Conservation (phyloP, 202 grass and related monocot genomes). For the Panicum hallii region DNA sequence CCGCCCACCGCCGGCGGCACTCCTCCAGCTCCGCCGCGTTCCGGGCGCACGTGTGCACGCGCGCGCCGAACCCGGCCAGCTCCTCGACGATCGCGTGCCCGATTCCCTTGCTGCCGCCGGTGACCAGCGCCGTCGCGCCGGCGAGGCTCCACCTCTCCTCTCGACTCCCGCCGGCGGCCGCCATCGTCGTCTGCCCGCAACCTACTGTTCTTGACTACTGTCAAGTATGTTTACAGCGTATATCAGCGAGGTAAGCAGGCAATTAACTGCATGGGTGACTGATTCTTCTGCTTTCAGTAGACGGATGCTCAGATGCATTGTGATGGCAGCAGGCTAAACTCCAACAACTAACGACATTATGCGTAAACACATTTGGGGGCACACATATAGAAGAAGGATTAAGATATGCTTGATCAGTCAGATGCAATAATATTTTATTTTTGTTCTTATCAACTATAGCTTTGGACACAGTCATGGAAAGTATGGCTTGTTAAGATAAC, state of each 20-base stretch:
- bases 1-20: conserved; percentile 50
- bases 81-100: conserved; percentile 50
- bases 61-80: conserved; percentile 50
- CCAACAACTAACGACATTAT: background rate
- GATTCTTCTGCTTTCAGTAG: background rate
- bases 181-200: background rate
- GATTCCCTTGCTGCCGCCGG: conserved; percentile 18
- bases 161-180: background rate
- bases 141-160: background rate
- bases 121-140: conserved; percentile 4
- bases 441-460: background rate
- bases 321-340: background rate
- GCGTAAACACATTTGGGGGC: background rate
- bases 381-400: background rate
- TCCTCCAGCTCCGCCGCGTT: conserved; percentile 49
- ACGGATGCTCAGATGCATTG: background rate
- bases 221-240: background rate
- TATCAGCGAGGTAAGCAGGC: too few relatives aligned
- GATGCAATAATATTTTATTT: background rate
- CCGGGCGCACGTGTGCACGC: conserved; percentile 68
- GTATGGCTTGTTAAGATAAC: too few relatives aligned
- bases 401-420: background rate
- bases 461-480: background rate
- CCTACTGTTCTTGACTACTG: background rate
- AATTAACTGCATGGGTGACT: background rate